phyloP scores from a whole-genome alignment of 2,329 filamentous ascomycete species.

The Orbilia ellipsospora region DNA sequence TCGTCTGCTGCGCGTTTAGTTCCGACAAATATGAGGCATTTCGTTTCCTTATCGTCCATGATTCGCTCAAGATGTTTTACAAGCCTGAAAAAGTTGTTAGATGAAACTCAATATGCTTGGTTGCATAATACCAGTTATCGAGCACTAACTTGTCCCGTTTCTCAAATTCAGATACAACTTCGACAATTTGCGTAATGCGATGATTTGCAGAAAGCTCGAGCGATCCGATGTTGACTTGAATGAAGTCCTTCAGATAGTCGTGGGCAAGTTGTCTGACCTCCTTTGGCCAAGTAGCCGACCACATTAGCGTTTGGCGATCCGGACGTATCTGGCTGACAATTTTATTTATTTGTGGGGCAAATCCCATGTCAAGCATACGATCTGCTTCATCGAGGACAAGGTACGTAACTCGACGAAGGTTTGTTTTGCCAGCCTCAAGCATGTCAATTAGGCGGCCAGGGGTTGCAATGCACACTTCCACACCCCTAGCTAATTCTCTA shows the following conservation, averaged over 20 bases:
- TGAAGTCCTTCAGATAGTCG: slow-evolving; percentile 91
- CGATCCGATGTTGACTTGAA: slow-evolving; percentile 98
- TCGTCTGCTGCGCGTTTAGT: slow-evolving; percentile 96
- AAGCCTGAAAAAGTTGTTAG: slow-evolving; percentile 70
- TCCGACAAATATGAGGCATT: slow-evolving; percentile 94
- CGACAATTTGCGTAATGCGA: slow-evolving; percentile 93
- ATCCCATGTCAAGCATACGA: slow-evolving; percentile 99
- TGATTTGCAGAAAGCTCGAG: slow-evolving; percentile 98
- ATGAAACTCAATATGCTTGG: neutral
- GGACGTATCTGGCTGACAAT: slow-evolving; percentile 92
- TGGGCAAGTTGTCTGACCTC: slow-evolving; percentile 94
- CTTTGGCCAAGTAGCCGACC: slow-evolving; percentile 94
- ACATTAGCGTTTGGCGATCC: slow-evolving; percentile 91
- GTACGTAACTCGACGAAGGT: slow-evolving; percentile 87
- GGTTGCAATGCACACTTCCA: slow-evolving; percentile 98
- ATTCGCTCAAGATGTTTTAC: slow-evolving; percentile 97
- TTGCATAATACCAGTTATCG: slow-evolving; percentile 62
- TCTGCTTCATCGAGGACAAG: slow-evolving; percentile 97
- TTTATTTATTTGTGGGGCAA: slow-evolving; percentile 94
- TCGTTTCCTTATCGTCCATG: slow-evolving; percentile 96
- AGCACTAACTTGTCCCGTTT: slow-evolving; percentile 82
- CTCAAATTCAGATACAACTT: slow-evolving; percentile 89
- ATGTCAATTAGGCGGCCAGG: slow-evolving; percentile 97
- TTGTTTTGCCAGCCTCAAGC: slow-evolving; percentile 90
- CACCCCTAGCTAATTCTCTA: slow-evolving; percentile 90